Evolutionary conservation across 257 asterid species (phyloP), one percentile per base, ranked within the genome.

Genomic region (Salvia splendens): DNA sequence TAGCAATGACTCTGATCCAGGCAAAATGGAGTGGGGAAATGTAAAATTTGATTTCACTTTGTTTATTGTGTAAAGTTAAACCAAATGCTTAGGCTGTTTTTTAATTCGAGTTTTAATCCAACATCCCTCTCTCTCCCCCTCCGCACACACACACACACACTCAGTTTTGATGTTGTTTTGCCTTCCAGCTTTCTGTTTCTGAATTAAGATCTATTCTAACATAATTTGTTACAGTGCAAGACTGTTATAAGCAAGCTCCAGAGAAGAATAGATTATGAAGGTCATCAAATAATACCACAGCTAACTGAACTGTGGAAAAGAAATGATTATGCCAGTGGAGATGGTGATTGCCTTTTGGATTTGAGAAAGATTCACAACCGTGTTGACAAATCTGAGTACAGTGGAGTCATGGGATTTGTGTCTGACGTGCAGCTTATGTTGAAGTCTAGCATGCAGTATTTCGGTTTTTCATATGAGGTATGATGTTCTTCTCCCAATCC

Each of bases 261-360:
- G 65, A 88, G 90, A 80, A 87, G 91, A 84, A 86, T 88, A 72
- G 89, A 83, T 70, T 80, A 80, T 65, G 99, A 87, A 77, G 97
- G 99, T 42, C 87, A 83, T 65, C 91, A 85, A 78, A 94, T 91
- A 65, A 77, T 91, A 72, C 99, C 99, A 12, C 69, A 79, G 85
- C 87, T 94, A 63, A 87, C 89, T 64, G 96, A 87, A 67, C 88
- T 91, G 62, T 94, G 99, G 99, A 91, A 82, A 81, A 88, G 88
- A 81, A 83, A 83, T 30, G 95, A 83, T 62, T 81, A 77, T 79
- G 79, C 96, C 54, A 72, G 82, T 68, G 79, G 66, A 28, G 51
- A 74, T 66, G 80, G 79, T 70, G 92, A 91, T 80, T 79, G 61
- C 79, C 70, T 84, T 73, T 73, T 91, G 78, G 90, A 89, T 77